A percentile compares a stretch with the other conserved stretches of the same genome.
Evolutionary conservation across 805 yeast species (phyloP).

Genomic region (Candida silvicultrix): DNA sequence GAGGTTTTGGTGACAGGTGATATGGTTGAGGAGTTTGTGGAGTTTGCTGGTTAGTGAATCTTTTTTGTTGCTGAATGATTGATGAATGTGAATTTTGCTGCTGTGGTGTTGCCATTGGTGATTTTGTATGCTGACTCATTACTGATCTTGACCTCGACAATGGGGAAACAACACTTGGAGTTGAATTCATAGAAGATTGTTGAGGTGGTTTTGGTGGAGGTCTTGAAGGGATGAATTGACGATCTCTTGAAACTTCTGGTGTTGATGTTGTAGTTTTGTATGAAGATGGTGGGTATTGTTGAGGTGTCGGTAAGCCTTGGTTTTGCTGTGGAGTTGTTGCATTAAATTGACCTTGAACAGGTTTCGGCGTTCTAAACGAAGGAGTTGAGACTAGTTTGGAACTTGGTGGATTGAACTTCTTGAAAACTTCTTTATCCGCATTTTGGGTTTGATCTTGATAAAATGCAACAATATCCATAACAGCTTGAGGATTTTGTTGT

Average conservation of each 20-base stretch:
- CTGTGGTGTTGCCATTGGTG: constrained; percentile 16
- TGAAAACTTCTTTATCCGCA: constrained; percentile 34
- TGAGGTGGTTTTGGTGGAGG: constrained; percentile 63
- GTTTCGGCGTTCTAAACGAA: constrained; percentile 28
- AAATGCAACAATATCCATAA: constrained; percentile 83
- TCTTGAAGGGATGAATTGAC: constrained; percentile 54
- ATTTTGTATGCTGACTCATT: constrained; percentile 7
- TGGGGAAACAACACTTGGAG: constrained; percentile 22
- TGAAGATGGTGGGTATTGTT: constrained; percentile 22
- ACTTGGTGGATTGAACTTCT: constrained; percentile 28
- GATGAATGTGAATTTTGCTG: constrained; percentile 2
- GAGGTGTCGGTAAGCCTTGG: constrained; percentile 16
- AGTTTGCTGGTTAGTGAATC: constrained; percentile 1
- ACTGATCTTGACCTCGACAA: constrained; percentile 16
- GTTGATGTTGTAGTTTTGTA: constrained; percentile 5
- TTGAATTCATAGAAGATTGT: constrained; percentile 8
- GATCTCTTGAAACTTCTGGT: constrained; percentile 20
- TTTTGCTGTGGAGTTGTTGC: constrained; percentile 8
- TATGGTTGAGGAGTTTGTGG: constrained; percentile 8
- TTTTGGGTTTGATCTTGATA: constrained; percentile 55
- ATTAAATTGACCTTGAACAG: constrained; percentile 13
- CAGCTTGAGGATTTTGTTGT: constrained; percentile 89
- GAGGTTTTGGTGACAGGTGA: neutral
- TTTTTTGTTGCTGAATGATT: neutral
- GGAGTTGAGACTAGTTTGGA: constrained; percentile 23